Evolutionary conservation across 495 filamentous ascomycete genomes (phyloP), one percentile per base, ranked within the genome.

Genomic region (Penicilliopsis zonata): DNA sequence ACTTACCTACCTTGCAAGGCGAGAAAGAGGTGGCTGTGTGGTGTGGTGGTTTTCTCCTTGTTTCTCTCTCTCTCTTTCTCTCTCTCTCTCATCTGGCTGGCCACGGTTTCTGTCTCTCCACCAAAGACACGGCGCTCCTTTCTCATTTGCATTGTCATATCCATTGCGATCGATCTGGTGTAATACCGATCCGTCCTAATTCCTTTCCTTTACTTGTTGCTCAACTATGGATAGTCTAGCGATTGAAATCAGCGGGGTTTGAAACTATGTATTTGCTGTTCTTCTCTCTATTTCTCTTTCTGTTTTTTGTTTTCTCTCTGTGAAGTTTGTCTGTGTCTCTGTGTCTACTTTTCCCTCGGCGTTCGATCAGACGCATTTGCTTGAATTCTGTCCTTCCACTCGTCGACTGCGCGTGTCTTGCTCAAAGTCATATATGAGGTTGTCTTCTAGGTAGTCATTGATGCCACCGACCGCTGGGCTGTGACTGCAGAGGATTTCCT

Each of bases 181-280:
- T n/a, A n/a, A n/a, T n/a, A n/a, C n/a, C n/a, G n/a, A n/a, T n/a
- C n/a, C n/a, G n/a, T n/a, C n/a, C n/a, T n/a, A n/a, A n/a, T n/a
- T n/a, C n/a, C n/a, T 31, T 43, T 40, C 30, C 28, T 36, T 33
- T 32, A 19, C 27, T 35, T 33, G 19, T 25, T 29, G 27, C 20
- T 42, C 43, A 16, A 47, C 44, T 37, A 43, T 46, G 44, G 42
- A 46, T 52, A 48, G 42, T 52, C 39, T 48, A 52, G 49, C 49
- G 44, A 48, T 46, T 46, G 44, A 52, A 44, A 37, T 52, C 35
- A 52, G 49, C 49, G 49, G 47, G 38, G 15, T 28, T 45, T 45
- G 41, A 38, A 38, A 4, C 5, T 5, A 12, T 34, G 31, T 34
- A 28, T 37, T 36, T 23, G 34, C 36, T 45, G 28, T 38, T 31